Evolutionary conservation across 768 basidiomycete genomes (phyloP).

Genomic region (Tremella yokohamensis): DNA sequence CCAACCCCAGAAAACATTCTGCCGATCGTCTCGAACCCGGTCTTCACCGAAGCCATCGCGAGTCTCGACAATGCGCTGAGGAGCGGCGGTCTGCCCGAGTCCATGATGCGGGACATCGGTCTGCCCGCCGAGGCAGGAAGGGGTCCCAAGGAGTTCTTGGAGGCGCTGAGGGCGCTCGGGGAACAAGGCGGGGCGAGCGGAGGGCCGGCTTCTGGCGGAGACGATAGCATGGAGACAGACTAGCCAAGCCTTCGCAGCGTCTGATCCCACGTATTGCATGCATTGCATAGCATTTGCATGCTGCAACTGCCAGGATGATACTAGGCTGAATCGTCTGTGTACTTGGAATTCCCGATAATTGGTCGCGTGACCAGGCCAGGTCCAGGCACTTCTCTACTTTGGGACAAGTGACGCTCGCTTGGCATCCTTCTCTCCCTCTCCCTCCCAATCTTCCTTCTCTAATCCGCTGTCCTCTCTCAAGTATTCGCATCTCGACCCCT

Average conservation of each 20-base stretch:
- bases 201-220: conserved; percentile 32
- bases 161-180: conserved; percentile 70
- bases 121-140: conserved; percentile 79
- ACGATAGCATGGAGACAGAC: conserved; percentile 77
- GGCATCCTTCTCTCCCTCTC: too few relatives aligned
- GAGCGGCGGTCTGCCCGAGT: conserved; percentile 68
- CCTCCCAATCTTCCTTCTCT: too few relatives aligned
- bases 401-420: too few relatives aligned
- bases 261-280: too few relatives aligned
- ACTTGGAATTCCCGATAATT: too few relatives aligned
- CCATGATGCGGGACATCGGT: conserved; percentile 71
- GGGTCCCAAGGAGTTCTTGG: conserved; percentile 72
- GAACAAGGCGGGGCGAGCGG: conserved; percentile 43
- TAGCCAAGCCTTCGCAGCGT: conserved; percentile 35
- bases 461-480: too few relatives aligned
- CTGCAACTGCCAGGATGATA: too few relatives aligned
- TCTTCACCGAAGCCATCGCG: conserved; percentile 73
- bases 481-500: too few relatives aligned
- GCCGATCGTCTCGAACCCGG: conserved; percentile 74
- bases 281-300: too few relatives aligned
- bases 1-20: conserved; percentile 68
- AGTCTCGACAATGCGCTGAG: conserved; percentile 79
- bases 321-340: too few relatives aligned
- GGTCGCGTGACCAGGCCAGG: too few relatives aligned
- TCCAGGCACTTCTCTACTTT: too few relatives aligned